A percentile compares a stretch with the other conserved stretches of the same genome.
Evolutionary conservation across 345 rosid genomes (phyloP).

Genomic region (Lepidium africanum): DNA sequence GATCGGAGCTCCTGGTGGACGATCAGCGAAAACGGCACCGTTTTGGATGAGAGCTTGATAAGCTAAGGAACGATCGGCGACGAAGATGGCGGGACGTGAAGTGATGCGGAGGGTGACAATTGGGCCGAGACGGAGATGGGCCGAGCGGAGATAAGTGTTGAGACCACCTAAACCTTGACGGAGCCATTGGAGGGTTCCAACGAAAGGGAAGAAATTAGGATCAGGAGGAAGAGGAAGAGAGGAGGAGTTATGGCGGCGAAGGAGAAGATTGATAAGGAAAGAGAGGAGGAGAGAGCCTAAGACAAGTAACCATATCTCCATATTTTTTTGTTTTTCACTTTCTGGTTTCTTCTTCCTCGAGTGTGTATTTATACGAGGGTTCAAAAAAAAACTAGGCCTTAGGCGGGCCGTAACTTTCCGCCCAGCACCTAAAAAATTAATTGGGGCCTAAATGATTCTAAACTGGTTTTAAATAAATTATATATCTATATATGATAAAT

Average conservation of each 20-base stretch:
- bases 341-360: too few species aligned
- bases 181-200: conserved; percentile 13
- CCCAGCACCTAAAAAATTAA: too few species aligned
- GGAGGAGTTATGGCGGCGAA: background rate
- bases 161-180: background rate
- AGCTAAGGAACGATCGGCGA: conserved; percentile 24
- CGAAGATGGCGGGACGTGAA: conserved; percentile 21
- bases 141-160: background rate
- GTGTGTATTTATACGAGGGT: too few species aligned
- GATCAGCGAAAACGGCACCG: conserved; percentile 27
- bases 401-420: too few species aligned
- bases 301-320: conserved; percentile 13
- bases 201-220: background rate
- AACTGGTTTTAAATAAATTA: too few species aligned
- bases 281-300: background rate
- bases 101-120: conserved; percentile 24
- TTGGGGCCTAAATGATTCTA: too few species aligned
- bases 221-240: conserved; percentile 10
- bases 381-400: too few species aligned
- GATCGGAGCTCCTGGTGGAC: conserved; percentile 15
- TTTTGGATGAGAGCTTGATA: conserved; percentile 30
- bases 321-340: background rate
- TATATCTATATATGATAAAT: too few species aligned
- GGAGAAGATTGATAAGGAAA: background rate
- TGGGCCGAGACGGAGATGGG: conserved; percentile 15